These are phyloP conservation scores for Decorospora gaudefroyi DNA, from an alignment of 2,329 filamentous ascomycete species.

Conservation along the genomic window DNA sequence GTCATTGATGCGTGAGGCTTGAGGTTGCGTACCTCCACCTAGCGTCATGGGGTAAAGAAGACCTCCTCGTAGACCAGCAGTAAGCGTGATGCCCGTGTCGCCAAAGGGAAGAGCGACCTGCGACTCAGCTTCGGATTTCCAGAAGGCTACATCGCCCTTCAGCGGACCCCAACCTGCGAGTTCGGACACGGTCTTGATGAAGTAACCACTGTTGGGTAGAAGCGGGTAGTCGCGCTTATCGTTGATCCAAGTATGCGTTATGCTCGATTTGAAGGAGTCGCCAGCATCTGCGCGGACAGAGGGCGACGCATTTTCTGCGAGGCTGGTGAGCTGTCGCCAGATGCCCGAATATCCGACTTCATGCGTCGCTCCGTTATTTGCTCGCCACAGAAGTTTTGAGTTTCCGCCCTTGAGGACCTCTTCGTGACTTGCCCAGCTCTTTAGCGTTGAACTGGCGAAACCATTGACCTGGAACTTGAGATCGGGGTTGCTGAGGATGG, in stretches of 20 bases:
- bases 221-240: conserved; percentile 85
- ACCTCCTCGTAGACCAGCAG: conserved; percentile 78
- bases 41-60: conserved; percentile 80
- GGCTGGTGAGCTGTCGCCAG: conserved; percentile 86
- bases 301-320: conserved; percentile 75
- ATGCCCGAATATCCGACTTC: conserved; percentile 78
- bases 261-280: conserved; percentile 84
- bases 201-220: conserved; percentile 79
- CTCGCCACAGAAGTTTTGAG: conserved; percentile 76
- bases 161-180: conserved; percentile 85
- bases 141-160: conserved; percentile 89
- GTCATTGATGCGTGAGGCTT: conserved; percentile 83
- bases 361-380: conserved; percentile 67
- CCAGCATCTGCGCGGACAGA: conserved; percentile 84
- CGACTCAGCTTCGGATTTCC: conserved; percentile 85
- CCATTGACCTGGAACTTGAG: conserved; percentile 77
- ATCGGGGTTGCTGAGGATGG: conserved; percentile 82
- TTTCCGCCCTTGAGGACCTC: conserved; percentile 80
- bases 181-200: conserved; percentile 76
- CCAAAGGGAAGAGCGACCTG: conserved; percentile 75
- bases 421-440: conserved; percentile 92
- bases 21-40: conserved; percentile 59
- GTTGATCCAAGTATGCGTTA: conserved; percentile 78
- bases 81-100: conserved; percentile 78
- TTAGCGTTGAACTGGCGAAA: conserved; percentile 80